Evolutionary conservation across 106 monocot genomes (phyloP).

Genomic region (Vanilla planifolia): DNA sequence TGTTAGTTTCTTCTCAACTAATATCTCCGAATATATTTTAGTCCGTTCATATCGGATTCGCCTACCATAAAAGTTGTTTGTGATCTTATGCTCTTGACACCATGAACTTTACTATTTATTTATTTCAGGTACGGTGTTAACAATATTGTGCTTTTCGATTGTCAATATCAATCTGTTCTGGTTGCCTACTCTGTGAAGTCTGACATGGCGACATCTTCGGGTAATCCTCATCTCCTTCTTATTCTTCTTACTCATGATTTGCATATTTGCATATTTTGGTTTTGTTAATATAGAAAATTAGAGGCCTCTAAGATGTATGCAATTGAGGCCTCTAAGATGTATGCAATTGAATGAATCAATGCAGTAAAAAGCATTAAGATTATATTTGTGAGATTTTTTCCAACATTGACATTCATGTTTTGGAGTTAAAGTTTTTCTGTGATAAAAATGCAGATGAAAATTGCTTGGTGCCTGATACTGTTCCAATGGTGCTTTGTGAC

Average conservation of each 20-base stretch:
- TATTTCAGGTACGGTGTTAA: no score
- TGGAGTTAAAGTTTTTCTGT: not conserved
- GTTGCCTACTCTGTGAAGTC: not conserved
- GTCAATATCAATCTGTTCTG: not conserved
- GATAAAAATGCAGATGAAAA: not conserved
- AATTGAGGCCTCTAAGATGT: not conserved
- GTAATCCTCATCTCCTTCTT: slow-evolving; percentile 2
- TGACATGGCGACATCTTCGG: slow-evolving; percentile 6
- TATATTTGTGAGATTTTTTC: not conserved
- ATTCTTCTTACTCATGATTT: not conserved
- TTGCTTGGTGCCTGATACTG: not conserved
- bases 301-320: not conserved
- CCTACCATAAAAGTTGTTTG: no score
- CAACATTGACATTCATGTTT: not conserved
- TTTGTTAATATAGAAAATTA: not conserved
- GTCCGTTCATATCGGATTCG: no score
- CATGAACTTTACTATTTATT: no score
- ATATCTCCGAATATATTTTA: no score
- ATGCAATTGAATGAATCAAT: not conserved
- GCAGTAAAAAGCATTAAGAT: not conserved
- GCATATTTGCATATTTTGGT: not conserved
- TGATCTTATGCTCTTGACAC: no score
- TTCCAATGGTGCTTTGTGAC: no score
- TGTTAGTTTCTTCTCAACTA: no score
- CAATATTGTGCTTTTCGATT: no score